phyloP scores from a whole-genome alignment of 129 eudicot genomes.

The Solidago caesia region DNA sequence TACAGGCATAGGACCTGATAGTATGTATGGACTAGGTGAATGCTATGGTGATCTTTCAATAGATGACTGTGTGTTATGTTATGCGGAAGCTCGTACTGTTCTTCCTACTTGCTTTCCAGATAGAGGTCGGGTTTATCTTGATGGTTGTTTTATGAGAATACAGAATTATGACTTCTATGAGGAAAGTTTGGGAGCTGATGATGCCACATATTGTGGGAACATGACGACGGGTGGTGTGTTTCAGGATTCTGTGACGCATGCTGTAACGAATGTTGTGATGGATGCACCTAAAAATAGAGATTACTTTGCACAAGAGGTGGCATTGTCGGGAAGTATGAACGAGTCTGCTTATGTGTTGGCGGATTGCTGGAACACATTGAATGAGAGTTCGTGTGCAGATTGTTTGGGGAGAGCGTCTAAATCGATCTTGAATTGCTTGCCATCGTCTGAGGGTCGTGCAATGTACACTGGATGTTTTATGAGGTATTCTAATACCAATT shows the following conservation, averaged over 20 bases:
- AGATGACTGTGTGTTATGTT: conserved; percentile 64
- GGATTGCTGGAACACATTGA: conserved; percentile 68
- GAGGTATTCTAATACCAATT: conserved; percentile 72
- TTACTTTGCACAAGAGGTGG: conserved; percentile 37
- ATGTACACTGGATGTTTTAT: conserved; percentile 68
- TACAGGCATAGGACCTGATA: conserved; percentile 49
- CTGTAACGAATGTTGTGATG: conserved; percentile 44
- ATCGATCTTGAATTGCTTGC: conserved; percentile 53
- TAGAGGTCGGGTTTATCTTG: conserved; percentile 57
- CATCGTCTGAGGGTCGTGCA: conserved; percentile 62
- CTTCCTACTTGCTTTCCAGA: conserved; percentile 66
- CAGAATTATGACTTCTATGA: conserved; percentile 50
- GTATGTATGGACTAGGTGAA: conserved; percentile 54
- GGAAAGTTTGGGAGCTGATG: conserved; percentile 49
- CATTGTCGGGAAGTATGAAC: conserved; percentile 18
- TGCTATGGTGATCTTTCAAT: conserved; percentile 80
- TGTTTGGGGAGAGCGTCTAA: conserved; percentile 59
- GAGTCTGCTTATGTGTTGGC: conserved; percentile 56
- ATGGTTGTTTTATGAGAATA: conserved; percentile 76
- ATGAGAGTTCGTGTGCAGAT: conserved; percentile 45
- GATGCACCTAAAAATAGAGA: conserved; percentile 43
- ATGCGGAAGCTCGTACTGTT: conserved; percentile 56
- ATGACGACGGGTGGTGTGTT: conserved; percentile 35
- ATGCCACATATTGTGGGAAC: conserved; percentile 46
- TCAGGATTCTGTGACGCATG: conserved; percentile 39